These are phyloP conservation scores for Arachnopeziza araneosa DNA, from an alignment of 2,329 filamentous ascomycete genomes.

Conservation along the genomic window DNA sequence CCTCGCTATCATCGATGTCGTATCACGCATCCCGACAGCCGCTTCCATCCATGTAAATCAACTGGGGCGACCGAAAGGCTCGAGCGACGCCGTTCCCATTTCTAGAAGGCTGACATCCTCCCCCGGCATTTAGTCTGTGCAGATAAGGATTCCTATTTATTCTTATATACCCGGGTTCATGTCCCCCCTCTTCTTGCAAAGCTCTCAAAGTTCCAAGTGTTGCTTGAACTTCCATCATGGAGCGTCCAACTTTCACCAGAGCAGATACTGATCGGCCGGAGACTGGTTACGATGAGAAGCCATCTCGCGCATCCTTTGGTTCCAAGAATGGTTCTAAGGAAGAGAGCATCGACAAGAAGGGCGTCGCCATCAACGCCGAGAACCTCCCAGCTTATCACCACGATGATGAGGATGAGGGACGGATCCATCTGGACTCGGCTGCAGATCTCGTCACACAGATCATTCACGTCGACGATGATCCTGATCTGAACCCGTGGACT, in stretches of 20 bases:
- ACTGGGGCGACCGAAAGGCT: background rate
- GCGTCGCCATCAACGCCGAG: background rate
- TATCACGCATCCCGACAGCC: background rate
- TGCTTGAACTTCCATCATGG: background rate
- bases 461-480: conserved; percentile 34
- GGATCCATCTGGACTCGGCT: background rate
- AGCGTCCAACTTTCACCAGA: background rate
- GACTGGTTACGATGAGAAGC: background rate
- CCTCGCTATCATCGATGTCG: background rate
- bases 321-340: background rate
- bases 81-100: background rate
- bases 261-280: background rate
- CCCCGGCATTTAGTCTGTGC: background rate
- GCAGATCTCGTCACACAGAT: conserved; percentile 25
- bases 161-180: background rate
- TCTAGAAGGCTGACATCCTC: background rate
- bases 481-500: conserved; percentile 32
- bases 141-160: background rate
- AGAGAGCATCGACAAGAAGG: background rate
- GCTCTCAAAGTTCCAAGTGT: background rate
- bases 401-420: background rate
- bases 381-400: background rate
- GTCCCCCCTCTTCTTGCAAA: background rate
- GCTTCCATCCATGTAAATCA: background rate
- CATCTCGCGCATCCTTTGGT: background rate